Evolutionary conservation across 2,329 filamentous ascomycete species (phyloP).

Genomic region (Exophiala phaeomuriformis): DNA sequence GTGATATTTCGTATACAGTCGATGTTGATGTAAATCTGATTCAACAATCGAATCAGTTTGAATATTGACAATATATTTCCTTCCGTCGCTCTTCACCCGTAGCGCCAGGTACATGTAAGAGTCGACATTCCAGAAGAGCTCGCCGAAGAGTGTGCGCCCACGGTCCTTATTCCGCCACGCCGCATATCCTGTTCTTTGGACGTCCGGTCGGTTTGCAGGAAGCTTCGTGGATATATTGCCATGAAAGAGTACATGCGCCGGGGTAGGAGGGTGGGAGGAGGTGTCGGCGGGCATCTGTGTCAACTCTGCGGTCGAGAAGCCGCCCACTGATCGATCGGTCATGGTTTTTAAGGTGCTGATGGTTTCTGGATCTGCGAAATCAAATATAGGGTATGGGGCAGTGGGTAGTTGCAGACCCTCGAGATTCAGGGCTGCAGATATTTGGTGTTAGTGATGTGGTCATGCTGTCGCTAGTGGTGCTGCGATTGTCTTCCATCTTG

Average conservation of each 20-base stretch:
- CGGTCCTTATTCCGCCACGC: slow-evolving; percentile 80
- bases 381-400: slow-evolving; percentile 24
- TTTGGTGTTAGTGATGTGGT: background rate
- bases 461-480: background rate
- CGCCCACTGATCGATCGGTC: slow-evolving; percentile 79
- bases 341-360: slow-evolving; percentile 60
- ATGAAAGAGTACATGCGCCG: slow-evolving; percentile 71
- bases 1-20: slow-evolving; percentile 55
- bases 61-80: slow-evolving; percentile 89
- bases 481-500: background rate
- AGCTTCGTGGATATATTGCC: slow-evolving; percentile 82
- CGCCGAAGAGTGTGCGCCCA: slow-evolving; percentile 73
- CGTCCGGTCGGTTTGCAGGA: slow-evolving; percentile 63
- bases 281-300: slow-evolving; percentile 54
- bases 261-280: slow-evolving; percentile 32
- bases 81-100: slow-evolving; percentile 80
- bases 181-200: slow-evolving; percentile 77
- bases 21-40: slow-evolving; percentile 93
- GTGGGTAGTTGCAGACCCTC: slow-evolving; percentile 22
- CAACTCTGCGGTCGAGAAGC: slow-evolving; percentile 67
- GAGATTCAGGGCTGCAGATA: slow-evolving; percentile 25
- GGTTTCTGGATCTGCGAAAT: slow-evolving; percentile 33
- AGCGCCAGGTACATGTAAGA: slow-evolving; percentile 81
- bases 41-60: slow-evolving; percentile 91
- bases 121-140: slow-evolving; percentile 79